A percentile compares a stretch with the other conserved stretches of the same genome.
Evolutionary conservation across 1,284 basidiomycete species (phyloP).

Genomic region (Sporisorium iseilematis-ciliati): DNA sequence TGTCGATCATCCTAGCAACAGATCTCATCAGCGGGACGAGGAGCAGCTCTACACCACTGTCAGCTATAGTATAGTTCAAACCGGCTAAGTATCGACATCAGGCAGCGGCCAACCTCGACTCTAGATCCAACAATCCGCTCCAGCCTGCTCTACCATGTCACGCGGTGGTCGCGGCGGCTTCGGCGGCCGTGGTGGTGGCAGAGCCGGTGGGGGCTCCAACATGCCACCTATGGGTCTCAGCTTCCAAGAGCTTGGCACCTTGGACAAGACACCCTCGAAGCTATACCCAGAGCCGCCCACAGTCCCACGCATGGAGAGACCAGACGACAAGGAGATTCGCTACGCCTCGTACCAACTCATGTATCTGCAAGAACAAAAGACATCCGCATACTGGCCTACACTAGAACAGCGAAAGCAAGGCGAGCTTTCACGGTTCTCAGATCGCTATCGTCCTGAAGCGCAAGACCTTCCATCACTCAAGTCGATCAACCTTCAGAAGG

Average conservation of each 20-base stretch:
- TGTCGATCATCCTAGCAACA: neutral
- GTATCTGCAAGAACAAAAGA: slow-evolving; percentile 54
- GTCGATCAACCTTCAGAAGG: slow-evolving; percentile 57
- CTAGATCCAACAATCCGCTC: neutral
- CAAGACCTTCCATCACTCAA: slow-evolving; percentile 54
- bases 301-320: slow-evolving; percentile 41
- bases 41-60: neutral
- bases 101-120: neutral
- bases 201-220: slow-evolving; percentile 35
- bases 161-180: slow-evolving; percentile 51
- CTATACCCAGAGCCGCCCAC: slow-evolving; percentile 48
- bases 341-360: slow-evolving; percentile 55
- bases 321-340: slow-evolving; percentile 47
- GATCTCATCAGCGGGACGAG: neutral
- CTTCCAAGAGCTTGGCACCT: slow-evolving; percentile 48
- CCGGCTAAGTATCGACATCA: neutral
- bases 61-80: neutral
- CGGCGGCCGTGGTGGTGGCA: slow-evolving; percentile 47
- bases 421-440: slow-evolving; percentile 61
- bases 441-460: slow-evolving; percentile 59
- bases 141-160: slow-evolving; percentile 18
- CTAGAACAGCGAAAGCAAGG: slow-evolving; percentile 47
- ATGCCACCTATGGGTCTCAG: slow-evolving; percentile 49
- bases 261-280: slow-evolving; percentile 57
- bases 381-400: slow-evolving; percentile 51